These are phyloP conservation scores for Talaromyces sp. DNA, from an alignment of 2,329 filamentous ascomycete species.

Conservation along the genomic window DNA sequence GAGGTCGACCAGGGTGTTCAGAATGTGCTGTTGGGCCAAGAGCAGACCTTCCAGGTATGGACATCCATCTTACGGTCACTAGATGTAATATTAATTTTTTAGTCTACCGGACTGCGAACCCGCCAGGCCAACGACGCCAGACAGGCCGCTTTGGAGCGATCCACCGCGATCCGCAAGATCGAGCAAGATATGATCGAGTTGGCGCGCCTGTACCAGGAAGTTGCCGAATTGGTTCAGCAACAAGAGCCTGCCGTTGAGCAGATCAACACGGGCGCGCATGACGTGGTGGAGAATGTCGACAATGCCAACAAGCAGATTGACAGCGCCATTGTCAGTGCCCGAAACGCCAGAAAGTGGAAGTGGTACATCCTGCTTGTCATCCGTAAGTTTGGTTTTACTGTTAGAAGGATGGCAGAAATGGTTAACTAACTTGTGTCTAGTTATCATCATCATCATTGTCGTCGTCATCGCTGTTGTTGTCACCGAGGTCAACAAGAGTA, in stretches of 20 bases:
- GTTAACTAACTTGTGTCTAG: constrained; percentile 25
- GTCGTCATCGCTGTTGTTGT: constrained; percentile 47
- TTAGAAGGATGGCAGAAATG: neutral
- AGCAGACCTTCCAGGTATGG: constrained; percentile 78
- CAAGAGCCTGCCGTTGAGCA: constrained; percentile 75
- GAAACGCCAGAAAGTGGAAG: constrained; percentile 84
- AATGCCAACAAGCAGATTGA: constrained; percentile 81
- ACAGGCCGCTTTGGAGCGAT: constrained; percentile 72
- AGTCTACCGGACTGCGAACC: constrained; percentile 47
- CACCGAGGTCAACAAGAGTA: constrained; percentile 24
- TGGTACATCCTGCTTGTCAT: constrained; percentile 85
- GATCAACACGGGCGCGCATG: constrained; percentile 82
- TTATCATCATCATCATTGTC: constrained; percentile 51
- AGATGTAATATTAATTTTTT: neutral
- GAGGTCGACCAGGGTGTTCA: constrained; percentile 76
- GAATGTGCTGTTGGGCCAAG: constrained; percentile 56
- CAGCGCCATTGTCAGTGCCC: constrained; percentile 74
- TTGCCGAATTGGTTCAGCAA: constrained; percentile 78
- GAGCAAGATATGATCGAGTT: constrained; percentile 85
- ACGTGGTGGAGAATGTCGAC: constrained; percentile 76
- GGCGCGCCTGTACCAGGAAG: constrained; percentile 80
- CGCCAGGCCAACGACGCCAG: constrained; percentile 74
- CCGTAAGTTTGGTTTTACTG: constrained; percentile 39
- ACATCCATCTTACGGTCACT: constrained; percentile 24
- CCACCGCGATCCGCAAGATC: constrained; percentile 85